Base-by-base conservation (phyloP, 768 basidiomycete species). In the Tylopilus intermedius region DNA sequence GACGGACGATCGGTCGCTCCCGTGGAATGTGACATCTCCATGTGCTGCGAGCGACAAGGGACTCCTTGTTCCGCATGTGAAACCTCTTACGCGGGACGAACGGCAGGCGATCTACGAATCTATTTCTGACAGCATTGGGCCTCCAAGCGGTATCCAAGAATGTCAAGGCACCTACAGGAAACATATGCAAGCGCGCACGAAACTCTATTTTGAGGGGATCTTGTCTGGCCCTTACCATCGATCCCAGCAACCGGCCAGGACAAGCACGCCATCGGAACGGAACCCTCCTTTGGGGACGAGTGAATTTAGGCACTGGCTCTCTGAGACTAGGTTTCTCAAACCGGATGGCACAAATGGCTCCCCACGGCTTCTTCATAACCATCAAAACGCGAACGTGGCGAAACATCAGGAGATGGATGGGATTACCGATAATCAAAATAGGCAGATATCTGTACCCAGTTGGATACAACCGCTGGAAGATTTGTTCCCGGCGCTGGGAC, bases 71-170 rank as follows among this genome's bases (percentile, higher is more conserved):
- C 54, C 58, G 21, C 53, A 60, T 40, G 49, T 40, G 40, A 61
- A 71, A 33, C 59, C 71, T 21, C 68, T 82, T 43, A 71, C 74
- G 13, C 54, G 67, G 50, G 58, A 62, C n/a, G 79, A 83, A 61
- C 78, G 82, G 32, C 64, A 68, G 48, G 76, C 72, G 24, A 69
- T 79, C 51, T 85, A 85, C 58, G 70, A 76, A 45, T 65, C 77
- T 26, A 67, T 85, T 37, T 74, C 78, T 53, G 71, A 69, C 55
- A 75, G 70, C 41, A 73, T 84, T 46, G 77, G 76, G 13, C 72
- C 74, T 51, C 69, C 74, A 18, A 51, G 62, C 30, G 76, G 76
- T 39, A 71, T 80, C 40, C 73, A 77, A 54, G 79, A 83, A 61
- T 73, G 70, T 41, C 72, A 76, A 52, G 80, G 79, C 21, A 75